Evolutionary conservation across 768 basidiomycete genomes (phyloP), one percentile per base, ranked within the genome.

Genomic region (Psilocybe azurescens): DNA sequence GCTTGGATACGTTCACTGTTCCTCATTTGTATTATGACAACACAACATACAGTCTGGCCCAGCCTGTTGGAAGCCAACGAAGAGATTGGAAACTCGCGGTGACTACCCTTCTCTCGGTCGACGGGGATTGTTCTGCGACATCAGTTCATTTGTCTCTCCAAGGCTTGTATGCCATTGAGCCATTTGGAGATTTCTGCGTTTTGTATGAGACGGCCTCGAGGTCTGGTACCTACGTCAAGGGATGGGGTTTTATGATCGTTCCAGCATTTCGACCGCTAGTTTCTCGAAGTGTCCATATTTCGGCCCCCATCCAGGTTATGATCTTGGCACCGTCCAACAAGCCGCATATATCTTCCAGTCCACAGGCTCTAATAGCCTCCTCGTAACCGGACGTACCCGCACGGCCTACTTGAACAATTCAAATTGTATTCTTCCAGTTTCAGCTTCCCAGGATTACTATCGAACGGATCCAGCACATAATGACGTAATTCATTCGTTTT

Each of bases 401-500:
- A 69, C 62, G 1, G 77, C 83, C 14, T 79, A 74, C 60, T 54
- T 60, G 28, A 60, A 63, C 24, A 59, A 68, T 3, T 78, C 79
- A 2, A 62, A 66, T 2, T 84, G 83, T 53, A 64, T 78, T 44
- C 18, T 47, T 1, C 64, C 74, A 1, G 53, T 65, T 9, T 62
- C 64, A 0, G 58, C 55, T 0, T 33, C 47, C 11, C 67, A 72
- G 7, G 62, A 63, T 3, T 82, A 80, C 66, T 80, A 77, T 52
- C 74, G 69, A 59, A 85, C 83, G 0, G 83, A 84, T 66, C 78
- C 82, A 33, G 71, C 80, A 2, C 83, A 85, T 67, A 80, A 82
- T 56, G 72, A 73, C 20, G 81, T 81, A 66, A 46, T 73, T 69
- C 3, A 3, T 58, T 47, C 10, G 8, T 36, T 32, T 32, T 24